Evolutionary conservation across 768 basidiomycete species (phyloP).

Genomic region (Boletus patriciae): DNA sequence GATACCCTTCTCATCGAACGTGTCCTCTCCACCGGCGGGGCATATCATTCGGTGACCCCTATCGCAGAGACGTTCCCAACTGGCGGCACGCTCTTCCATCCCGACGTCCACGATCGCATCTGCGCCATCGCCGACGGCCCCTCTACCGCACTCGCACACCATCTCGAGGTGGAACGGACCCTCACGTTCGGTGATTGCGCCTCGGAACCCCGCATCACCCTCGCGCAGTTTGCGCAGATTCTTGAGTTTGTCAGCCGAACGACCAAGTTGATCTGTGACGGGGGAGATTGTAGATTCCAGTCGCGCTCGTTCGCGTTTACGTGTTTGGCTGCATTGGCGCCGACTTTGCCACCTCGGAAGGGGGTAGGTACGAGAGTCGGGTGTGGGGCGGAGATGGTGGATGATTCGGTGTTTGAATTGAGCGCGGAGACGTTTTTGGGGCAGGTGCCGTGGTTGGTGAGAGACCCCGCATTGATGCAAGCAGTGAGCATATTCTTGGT

Average conservation of each 20-base stretch:
- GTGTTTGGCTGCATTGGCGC: conserved; percentile 6
- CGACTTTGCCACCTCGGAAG: conserved; percentile 1
- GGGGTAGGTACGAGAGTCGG: no score
- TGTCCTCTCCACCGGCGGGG: conserved; percentile 11
- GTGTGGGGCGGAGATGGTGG: neutral
- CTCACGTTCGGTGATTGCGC: neutral
- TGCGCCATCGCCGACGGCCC: neutral
- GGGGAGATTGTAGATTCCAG: conserved; percentile 12
- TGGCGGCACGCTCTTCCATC: conserved; percentile 6
- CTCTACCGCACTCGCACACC: neutral
- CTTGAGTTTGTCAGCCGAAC: conserved; percentile 9
- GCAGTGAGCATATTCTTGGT: conserved; percentile 2
- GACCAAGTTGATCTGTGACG: conserved; percentile 4
- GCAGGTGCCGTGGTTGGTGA: conserved; percentile 5
- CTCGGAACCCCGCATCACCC: neutral
- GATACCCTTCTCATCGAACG: conserved; percentile 16
- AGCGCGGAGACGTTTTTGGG: conserved; percentile 10
- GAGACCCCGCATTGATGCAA: neutral
- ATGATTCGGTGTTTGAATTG: conserved; percentile 13
- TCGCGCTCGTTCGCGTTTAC: conserved; percentile 16
- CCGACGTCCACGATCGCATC: conserved; percentile 11
- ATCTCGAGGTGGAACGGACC: conserved; percentile 12
- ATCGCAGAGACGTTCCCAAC: neutral
- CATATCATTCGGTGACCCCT: conserved; percentile 3
- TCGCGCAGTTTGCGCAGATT: conserved; percentile 5